Conservation (phyloP, 345 rosid genomes). For the Eucalyptus regnans region DNA sequence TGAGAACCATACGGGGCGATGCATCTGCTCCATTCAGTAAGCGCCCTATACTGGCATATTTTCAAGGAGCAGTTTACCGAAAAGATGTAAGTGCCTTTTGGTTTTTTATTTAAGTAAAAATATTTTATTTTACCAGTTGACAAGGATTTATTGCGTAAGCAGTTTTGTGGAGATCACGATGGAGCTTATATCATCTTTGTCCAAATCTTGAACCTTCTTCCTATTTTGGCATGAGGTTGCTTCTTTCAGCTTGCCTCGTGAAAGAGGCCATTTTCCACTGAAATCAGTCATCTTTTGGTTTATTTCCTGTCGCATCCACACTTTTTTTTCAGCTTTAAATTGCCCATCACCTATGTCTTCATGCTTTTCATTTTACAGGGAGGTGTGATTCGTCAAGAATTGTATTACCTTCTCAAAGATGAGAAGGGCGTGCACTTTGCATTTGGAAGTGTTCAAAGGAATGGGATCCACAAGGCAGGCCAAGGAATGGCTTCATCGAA, state of each 20-base stretch:
- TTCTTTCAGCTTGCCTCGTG: not conserved
- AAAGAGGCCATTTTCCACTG: not conserved
- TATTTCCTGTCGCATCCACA: not conserved
- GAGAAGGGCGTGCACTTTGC: conserved; percentile 82
- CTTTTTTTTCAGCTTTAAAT: not conserved
- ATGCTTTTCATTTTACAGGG: conserved; percentile 26
- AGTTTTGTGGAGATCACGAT: not conserved
- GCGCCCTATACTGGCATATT: conserved; percentile 61
- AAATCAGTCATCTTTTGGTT: not conserved
- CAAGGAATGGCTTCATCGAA: conserved; percentile 85
- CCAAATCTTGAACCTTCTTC: not conserved
- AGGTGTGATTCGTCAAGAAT: conserved; percentile 73
- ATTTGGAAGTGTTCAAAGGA: conserved; percentile 56
- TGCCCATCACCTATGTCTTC: not conserved
- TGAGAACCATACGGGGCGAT: conserved; percentile 30
- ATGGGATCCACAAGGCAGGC: conserved; percentile 56
- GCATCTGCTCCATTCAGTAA: conserved; percentile 54
- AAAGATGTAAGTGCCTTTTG: conserved; percentile 62
- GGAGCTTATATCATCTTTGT: not conserved
- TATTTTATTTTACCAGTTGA: not conserved
- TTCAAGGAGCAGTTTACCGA: conserved; percentile 87
- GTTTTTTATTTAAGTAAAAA: not conserved
- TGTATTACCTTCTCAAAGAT: conserved; percentile 78
- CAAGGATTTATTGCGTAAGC: not conserved
- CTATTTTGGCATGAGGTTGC: not conserved